Evolutionary conservation across 2,329 filamentous ascomycete species (phyloP), one percentile per base, ranked within the genome.

Genomic region (Ilyonectria sp.): DNA sequence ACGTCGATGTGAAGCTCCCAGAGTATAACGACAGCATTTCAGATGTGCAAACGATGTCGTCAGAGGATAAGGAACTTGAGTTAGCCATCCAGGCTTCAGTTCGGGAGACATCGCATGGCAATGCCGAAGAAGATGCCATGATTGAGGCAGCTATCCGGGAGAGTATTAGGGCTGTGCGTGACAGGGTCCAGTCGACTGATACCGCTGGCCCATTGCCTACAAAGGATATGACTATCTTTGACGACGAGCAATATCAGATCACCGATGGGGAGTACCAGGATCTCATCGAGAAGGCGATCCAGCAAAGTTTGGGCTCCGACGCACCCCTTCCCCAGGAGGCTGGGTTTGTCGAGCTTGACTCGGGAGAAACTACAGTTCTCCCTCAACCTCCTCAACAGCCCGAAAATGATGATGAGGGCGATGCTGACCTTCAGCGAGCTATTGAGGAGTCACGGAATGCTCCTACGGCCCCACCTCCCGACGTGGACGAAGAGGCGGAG

Each of bases 121-220:
- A 95, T 69, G 76, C 85, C 0, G 85, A 89, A 21, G 92, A 96
- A 78, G 94, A 96, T 74, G 86, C 86, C 23, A 84, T 88, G 65
- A 86, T 97, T 54, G 93, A 94, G 76, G 85, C 89, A 21, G 93
- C 93, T 1, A 92, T 97, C 57, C 86, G 92, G 15, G 90, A 92
- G 6, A 94, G 92, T 69, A 85, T 96, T 17, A 83, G 82, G 15
- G 90, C 93, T 40, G 81, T 87, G 69, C 82, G 75, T 13, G 69
- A 80, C 19, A 68, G 69, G 31, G 77, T 73, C 4, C 74, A 74
- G 52, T 67, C 78, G 9, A 72, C 71, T 1, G 75, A 78, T 17
- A 70, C 75, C 1, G 72, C 76, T 13, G 44, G 68, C 21, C 73
- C 69, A 1, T 60, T 73, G 49, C 71, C 74, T 26, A 70, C 75